Evolutionary conservation across 2,329 filamentous ascomycete genomes (phyloP).

Genomic region (Botryosphaeria agaves): DNA sequence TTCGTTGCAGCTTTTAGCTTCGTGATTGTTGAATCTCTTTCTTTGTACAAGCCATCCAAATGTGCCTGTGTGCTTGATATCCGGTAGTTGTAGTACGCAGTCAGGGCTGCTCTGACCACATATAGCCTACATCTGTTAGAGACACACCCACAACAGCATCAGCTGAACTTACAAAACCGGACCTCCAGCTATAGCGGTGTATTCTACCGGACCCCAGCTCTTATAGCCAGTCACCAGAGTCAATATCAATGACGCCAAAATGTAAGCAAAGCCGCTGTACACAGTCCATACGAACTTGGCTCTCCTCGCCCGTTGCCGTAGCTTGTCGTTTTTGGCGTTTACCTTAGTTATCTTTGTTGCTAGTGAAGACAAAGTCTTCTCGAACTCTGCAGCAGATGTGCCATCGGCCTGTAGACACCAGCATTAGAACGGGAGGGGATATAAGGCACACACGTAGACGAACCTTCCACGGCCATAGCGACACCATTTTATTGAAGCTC

Average conservation of each 20-base stretch:
- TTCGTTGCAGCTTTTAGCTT: constrained; percentile 89
- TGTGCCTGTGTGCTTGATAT: constrained; percentile 50
- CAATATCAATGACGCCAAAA: constrained; percentile 69
- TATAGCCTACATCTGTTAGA: constrained; percentile 51
- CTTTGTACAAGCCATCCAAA: constrained; percentile 57
- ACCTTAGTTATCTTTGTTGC: constrained; percentile 66
- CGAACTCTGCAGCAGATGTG: constrained; percentile 77
- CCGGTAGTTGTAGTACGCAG: constrained; percentile 64
- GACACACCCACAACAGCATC: constrained; percentile 1
- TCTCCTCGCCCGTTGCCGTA: constrained; percentile 56
- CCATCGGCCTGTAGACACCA: constrained; percentile 43
- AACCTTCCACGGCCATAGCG: constrained; percentile 75
- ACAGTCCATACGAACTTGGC: constrained; percentile 76
- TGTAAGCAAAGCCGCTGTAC: constrained; percentile 79
- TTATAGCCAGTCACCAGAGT: constrained; percentile 71
- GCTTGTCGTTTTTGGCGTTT: constrained; percentile 54
- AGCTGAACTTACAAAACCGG: constrained; percentile 50
- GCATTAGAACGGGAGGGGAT: constrained; percentile 6
- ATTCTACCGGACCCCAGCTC: constrained; percentile 61
- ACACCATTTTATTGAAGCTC: constrained; percentile 55
- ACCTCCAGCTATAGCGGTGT: constrained; percentile 58
- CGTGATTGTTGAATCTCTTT: constrained; percentile 76
- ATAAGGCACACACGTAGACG: constrained; percentile 9
- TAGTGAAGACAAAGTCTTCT: constrained; percentile 72
- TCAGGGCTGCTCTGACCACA: constrained; percentile 45